Conservation (phyloP, 352 stramenopile genomes). For the Globisporangium takayamanum region DNA sequence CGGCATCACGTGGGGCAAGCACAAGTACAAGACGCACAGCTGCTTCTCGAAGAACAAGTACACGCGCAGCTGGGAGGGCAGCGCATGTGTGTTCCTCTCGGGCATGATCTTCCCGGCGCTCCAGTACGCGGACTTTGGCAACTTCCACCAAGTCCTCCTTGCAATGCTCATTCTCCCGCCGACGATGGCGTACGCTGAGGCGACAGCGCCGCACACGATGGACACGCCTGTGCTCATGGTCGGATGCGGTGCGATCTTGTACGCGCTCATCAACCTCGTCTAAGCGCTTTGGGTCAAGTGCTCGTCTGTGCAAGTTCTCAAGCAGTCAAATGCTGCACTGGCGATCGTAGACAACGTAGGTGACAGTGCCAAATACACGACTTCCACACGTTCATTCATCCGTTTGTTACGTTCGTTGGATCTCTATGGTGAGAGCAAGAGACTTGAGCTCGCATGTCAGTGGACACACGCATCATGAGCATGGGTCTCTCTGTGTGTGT, state of each 20-base stretch:
- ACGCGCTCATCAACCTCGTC: constrained; percentile 38
- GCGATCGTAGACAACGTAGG: neutral
- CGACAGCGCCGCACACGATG: constrained; percentile 79
- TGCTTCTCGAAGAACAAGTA: constrained; percentile 84
- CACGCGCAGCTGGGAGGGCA: constrained; percentile 80
- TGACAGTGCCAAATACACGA: neutral
- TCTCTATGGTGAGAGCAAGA: too few relatives aligned
- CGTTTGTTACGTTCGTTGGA: neutral
- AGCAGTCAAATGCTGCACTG: too few relatives aligned
- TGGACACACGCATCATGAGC: too few relatives aligned
- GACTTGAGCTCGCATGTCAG: too few relatives aligned
- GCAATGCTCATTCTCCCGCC: constrained; percentile 73
- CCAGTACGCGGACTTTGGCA: constrained; percentile 66
- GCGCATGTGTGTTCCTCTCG: constrained; percentile 72
- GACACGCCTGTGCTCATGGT: constrained; percentile 83
- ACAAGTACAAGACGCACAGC: constrained; percentile 84
- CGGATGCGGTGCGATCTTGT: constrained; percentile 63
- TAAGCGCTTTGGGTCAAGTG: neutral
- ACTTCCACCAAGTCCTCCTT: constrained; percentile 68
- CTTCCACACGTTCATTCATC: neutral
- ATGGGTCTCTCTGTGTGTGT: too few relatives aligned
- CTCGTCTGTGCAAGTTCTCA: neutral
- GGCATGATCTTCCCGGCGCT: constrained; percentile 57
- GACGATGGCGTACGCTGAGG: constrained; percentile 81
- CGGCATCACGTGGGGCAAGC: constrained; percentile 69